Conservation (phyloP, 2,329 filamentous ascomycete species). For the Fusarium sp. region DNA sequence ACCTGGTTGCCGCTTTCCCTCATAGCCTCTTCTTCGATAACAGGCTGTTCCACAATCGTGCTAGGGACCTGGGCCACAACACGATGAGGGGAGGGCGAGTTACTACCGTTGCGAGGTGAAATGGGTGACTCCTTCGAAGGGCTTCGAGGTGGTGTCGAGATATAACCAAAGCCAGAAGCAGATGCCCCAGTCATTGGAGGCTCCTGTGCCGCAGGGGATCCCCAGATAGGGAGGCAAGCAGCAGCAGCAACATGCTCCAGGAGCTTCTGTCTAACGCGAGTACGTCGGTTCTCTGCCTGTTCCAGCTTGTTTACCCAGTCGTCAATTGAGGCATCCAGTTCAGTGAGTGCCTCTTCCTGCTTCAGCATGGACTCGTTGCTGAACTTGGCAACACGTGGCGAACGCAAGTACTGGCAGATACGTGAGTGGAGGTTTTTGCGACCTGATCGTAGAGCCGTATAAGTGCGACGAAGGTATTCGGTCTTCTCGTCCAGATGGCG, state of each 20-base stretch:
- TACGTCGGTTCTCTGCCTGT: constrained; percentile 80
- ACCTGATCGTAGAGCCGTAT: constrained; percentile 78
- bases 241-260: constrained; percentile 84
- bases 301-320: constrained; percentile 86
- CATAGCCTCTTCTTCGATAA: constrained; percentile 55
- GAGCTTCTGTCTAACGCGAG: constrained; percentile 80
- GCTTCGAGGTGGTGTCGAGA: constrained; percentile 69
- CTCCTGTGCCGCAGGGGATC: constrained; percentile 51
- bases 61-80: constrained; percentile 66
- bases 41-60: constrained; percentile 64
- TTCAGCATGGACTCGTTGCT: constrained; percentile 80
- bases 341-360: constrained; percentile 81
- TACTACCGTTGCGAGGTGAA: constrained; percentile 50
- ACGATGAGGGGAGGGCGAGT: constrained; percentile 62
- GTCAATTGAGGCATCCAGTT: constrained; percentile 81
- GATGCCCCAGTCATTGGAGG: constrained; percentile 54
- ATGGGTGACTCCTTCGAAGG: constrained; percentile 60
- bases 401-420: constrained; percentile 81
- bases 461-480: constrained; percentile 81
- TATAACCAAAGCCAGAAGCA: constrained; percentile 54
- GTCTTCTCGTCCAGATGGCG: constrained; percentile 80
- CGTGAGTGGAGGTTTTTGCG: constrained; percentile 80
- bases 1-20: constrained; percentile 42
- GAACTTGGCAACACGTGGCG: constrained; percentile 75
- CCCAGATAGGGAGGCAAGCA: constrained; percentile 58